Evolutionary conservation across 345 rosid genomes (phyloP).

Genomic region (Kernera saxatilis): DNA sequence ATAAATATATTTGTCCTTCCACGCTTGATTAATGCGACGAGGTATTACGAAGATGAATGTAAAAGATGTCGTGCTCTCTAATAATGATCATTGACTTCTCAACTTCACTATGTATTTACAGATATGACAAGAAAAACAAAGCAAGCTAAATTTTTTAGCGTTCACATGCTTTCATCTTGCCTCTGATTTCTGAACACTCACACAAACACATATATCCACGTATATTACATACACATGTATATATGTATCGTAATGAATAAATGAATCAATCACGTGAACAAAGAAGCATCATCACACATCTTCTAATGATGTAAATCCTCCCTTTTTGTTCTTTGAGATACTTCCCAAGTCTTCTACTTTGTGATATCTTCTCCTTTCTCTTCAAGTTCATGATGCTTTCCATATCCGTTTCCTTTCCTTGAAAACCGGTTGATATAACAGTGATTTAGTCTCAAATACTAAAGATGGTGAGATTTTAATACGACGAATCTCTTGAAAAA

Average conservation of each 20-base stretch:
- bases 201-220: neutral
- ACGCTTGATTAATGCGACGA: neutral
- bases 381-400: conserved; percentile 24
- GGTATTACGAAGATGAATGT: neutral
- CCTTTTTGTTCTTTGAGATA: conserved; percentile 33
- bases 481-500: neutral
- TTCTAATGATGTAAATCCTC: conserved; percentile 33
- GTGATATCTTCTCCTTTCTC: conserved; percentile 30
- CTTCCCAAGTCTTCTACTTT: conserved; percentile 30
- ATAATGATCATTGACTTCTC: conserved; percentile 2
- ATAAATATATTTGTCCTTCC: neutral
- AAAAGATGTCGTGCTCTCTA: neutral
- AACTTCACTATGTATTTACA: neutral
- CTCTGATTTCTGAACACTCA: neutral
- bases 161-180: neutral
- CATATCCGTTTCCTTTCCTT: neutral
- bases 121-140: neutral
- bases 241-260: neutral
- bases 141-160: neutral
- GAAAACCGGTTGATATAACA: neutral
- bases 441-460: neutral
- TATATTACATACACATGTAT: neutral
- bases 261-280: conserved; percentile 27
- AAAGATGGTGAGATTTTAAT: neutral
- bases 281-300: conserved; percentile 31